Evolutionary conservation across 179 eudicot species (phyloP).

Genomic region (Heliamphora pulchella): DNA sequence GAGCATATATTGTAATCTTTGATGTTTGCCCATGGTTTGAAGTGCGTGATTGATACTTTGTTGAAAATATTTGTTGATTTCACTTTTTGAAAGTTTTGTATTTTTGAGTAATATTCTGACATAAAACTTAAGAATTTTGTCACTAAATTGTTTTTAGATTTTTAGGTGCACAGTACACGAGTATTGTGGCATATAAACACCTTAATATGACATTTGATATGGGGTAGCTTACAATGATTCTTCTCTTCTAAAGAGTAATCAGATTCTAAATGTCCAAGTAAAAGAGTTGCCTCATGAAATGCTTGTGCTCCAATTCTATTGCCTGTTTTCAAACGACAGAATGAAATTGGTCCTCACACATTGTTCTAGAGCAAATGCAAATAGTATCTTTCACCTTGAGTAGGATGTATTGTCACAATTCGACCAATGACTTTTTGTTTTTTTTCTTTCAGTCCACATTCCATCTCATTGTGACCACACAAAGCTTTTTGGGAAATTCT

Average conservation of each 20-base stretch:
- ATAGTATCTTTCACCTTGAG: background rate
- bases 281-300: background rate
- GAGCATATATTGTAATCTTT: background rate
- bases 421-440: background rate
- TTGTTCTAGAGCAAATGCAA: no score
- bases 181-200: background rate
- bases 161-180: background rate
- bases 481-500: background rate
- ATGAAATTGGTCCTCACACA: background rate
- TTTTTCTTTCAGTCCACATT: background rate
- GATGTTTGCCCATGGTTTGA: background rate
- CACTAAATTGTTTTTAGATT: background rate
- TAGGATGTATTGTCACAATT: background rate
- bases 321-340: background rate
- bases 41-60: background rate
- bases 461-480: background rate
- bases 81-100: background rate
- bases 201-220: background rate
- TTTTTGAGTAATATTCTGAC: background rate
- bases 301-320: background rate
- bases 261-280: background rate
- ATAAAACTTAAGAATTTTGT: background rate
- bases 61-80: background rate
- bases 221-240: background rate
- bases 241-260: background rate